Base-by-base conservation (phyloP, 192 early-diverging fungal species). In the Backusella macrospora region DNA sequence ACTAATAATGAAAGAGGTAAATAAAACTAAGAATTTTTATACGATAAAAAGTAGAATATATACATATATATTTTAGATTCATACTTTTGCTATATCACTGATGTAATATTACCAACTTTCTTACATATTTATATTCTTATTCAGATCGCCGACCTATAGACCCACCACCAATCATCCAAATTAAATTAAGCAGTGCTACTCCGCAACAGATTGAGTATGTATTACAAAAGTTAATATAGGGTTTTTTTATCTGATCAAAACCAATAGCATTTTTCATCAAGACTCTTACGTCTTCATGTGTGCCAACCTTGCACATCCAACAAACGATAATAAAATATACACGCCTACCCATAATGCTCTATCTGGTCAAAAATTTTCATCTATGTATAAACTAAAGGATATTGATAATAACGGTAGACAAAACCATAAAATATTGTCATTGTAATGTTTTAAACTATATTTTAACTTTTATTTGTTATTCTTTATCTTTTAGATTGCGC, bases 241-340 rank as follows among this genome's bases (percentile, higher is more conserved):
- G 4, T 40, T 43, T 67, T 7, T 71, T 59, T 71, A 55, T 71
- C 49, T 67, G 23, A 64, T 66, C 12, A 39, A 23, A 9, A 44
- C 15, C 15, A 65, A 44, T 69, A 74, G 71, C 6, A 55, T 62
- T n/a, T 82, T 84, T 68, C 78, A 87, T 39, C 90, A 92, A 70
- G 94, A 93, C 78, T 93, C 97, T 13, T 95, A 93, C 80, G 93
- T 94, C 73, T 98, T 96, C 78, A 95, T 96, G 95, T 98, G 95
- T 82, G 95, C 93, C 12, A 95, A 94, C 42, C 85, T 98, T 37
- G 91, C 94, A 73, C 82, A 82, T 71, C 83, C 86, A 59, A 86
- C 88, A 14, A 89, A 92, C 68, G 91, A 96, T 73, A 87, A 89
- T 52, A 92, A 96, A 69, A 85, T 95, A 46, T 83, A 83, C 23